Conservation (phyloP, 352 stramenopile species). For the Pythium chondricola region DNA sequence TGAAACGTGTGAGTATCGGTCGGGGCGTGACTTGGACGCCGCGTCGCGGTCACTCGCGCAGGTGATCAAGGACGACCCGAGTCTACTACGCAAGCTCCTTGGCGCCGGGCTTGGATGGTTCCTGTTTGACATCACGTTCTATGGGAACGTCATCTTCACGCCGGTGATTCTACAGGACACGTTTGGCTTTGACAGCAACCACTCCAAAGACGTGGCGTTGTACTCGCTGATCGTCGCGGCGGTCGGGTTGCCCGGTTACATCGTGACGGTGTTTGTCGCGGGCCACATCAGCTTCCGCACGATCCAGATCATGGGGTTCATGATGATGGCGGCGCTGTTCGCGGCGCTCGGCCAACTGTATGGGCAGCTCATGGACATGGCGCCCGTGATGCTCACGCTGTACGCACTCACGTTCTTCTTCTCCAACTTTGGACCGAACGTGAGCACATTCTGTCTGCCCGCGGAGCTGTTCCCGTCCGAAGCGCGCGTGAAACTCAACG, state of each 20-base stretch:
- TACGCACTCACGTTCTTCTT: conserved; percentile 86
- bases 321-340: conserved; percentile 65
- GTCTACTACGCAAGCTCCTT: conserved; percentile 49
- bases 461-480: conserved; percentile 72
- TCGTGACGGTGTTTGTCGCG: conserved; percentile 54
- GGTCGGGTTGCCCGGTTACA: conserved; percentile 68
- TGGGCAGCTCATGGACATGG: conserved; percentile 32
- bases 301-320: conserved; percentile 82
- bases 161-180: conserved; percentile 73
- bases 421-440: conserved; percentile 85
- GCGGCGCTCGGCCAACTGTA: conserved; percentile 49
- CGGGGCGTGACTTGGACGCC: conserved; percentile 2
- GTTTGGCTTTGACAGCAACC: conserved; percentile 49
- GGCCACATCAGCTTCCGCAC: conserved; percentile 62
- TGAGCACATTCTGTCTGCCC: conserved; percentile 80
- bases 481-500: conserved; percentile 74
- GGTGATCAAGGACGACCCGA: conserved; percentile 22
- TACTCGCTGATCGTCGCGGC: conserved; percentile 66
- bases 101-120: conserved; percentile 88
- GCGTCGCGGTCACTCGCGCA: conserved; percentile 21
- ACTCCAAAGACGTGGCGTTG: conserved; percentile 46
- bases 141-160: conserved; percentile 87
- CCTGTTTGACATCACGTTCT: conserved; percentile 89
- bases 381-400: conserved; percentile 45
- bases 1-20: conserved; percentile 15